Evolutionary conservation across 1,139 yeast species (phyloP).

Genomic region (Yamadazyma diddensiae): DNA sequence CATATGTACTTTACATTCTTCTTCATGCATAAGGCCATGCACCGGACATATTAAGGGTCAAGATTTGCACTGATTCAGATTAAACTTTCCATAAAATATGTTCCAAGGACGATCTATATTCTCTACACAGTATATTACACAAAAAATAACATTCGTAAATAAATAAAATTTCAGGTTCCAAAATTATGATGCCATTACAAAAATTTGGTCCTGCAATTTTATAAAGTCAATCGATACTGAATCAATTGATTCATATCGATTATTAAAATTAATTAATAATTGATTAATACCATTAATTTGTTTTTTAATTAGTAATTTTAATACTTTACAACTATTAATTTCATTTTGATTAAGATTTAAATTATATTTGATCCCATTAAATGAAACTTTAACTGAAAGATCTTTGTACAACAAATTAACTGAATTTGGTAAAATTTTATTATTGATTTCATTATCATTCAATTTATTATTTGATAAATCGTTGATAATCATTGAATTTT

Average conservation of each 20-base stretch:
- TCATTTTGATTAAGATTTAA: conserved; percentile 25
- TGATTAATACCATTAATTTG: conserved; percentile 13
- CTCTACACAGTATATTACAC: background rate
- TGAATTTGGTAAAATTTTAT: conserved; percentile 23
- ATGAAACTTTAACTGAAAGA: conserved; percentile 25
- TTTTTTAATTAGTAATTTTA: conserved; percentile 22
- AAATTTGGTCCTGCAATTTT: conserved; percentile 11
- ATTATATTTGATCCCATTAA: conserved; percentile 22
- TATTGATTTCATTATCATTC: conserved; percentile 21
- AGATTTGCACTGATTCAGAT: too few species aligned
- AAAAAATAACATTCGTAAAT: too few species aligned
- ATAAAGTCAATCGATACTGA: conserved; percentile 22
- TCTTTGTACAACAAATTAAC: conserved; percentile 22
- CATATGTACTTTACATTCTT: too few species aligned
- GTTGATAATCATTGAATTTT: conserved; percentile 6
- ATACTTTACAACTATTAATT: conserved; percentile 23
- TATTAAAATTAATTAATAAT: conserved; percentile 25
- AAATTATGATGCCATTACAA: background rate
- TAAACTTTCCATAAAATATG: too few species aligned
- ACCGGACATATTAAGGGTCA: too few species aligned
- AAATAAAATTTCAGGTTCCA: too few species aligned
- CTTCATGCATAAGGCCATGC: too few species aligned
- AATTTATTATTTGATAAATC: conserved; percentile 8
- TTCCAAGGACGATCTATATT: too few species aligned
- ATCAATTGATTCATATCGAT: conserved; percentile 26